Evolutionary conservation across 2,329 filamentous ascomycete genomes (phyloP).

Genomic region (Shiraia sp.): DNA sequence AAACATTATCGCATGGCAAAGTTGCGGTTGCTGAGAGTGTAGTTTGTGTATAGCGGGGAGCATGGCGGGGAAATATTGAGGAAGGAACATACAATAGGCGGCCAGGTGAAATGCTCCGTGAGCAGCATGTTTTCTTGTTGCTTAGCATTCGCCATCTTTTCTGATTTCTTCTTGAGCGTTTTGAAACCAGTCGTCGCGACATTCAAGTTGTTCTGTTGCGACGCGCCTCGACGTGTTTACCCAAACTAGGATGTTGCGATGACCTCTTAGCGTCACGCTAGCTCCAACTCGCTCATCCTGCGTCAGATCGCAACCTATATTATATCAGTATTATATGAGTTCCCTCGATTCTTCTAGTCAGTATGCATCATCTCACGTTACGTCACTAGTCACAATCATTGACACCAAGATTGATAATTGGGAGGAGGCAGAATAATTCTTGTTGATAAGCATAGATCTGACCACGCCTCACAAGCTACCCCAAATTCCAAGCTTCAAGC

Average conservation of each 20-base stretch:
- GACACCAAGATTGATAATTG: neutral
- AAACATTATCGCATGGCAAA: neutral
- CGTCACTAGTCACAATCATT: neutral
- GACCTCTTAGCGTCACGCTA: slow-evolving; percentile 4
- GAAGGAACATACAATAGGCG: slow-evolving; percentile 71
- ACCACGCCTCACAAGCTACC: slow-evolving; percentile 8
- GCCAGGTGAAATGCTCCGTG: slow-evolving; percentile 95
- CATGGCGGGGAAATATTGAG: neutral
- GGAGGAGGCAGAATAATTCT: slow-evolving; percentile 2
- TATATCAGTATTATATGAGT: neutral
- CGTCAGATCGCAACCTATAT: neutral
- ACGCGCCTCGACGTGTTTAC: slow-evolving; percentile 28
- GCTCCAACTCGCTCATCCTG: neutral
- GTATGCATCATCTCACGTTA: too few relatives aligned
- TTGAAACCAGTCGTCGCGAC: slow-evolving; percentile 11
- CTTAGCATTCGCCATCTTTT: slow-evolving; percentile 48
- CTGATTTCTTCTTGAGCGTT: neutral
- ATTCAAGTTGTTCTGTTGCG: slow-evolving; percentile 17
- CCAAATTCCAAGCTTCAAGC: slow-evolving; percentile 13
- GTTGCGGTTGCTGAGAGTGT: neutral
- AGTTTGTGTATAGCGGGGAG: slow-evolving; percentile 9
- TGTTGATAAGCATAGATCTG: slow-evolving; percentile 8
- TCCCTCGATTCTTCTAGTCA: too few relatives aligned
- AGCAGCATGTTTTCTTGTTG: slow-evolving; percentile 65
- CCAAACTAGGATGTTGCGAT: slow-evolving; percentile 15